Evolutionary conservation across 2,329 filamentous ascomycete species (phyloP).

Genomic region (Decorospora gaudefroyi): DNA sequence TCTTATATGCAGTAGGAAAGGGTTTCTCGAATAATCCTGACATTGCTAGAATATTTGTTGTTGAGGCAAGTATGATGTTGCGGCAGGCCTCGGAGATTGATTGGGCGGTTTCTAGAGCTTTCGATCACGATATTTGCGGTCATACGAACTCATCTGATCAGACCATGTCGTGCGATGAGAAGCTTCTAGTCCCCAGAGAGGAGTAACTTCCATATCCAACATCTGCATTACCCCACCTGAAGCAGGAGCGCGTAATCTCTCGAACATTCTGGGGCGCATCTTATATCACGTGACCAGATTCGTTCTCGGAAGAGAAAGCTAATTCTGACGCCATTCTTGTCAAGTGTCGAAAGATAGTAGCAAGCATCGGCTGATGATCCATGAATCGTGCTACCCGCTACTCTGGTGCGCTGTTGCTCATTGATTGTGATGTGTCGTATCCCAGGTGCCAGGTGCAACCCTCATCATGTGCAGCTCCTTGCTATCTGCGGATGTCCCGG

Average conservation of each 20-base stretch:
- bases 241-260: conserved; percentile 5
- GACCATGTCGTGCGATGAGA: conserved; percentile 4
- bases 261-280: conserved; percentile 11
- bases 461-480: neutral
- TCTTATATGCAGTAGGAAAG: conserved; percentile 37
- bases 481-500: conserved; percentile 58
- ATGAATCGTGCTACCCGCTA: conserved; percentile 2
- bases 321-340: neutral
- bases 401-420: neutral
- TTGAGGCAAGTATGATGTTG: conserved; percentile 14
- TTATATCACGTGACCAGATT: conserved; percentile 23
- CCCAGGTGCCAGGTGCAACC: neutral
- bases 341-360: neutral
- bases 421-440: conserved; percentile 11
- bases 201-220: conserved; percentile 2
- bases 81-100: conserved; percentile 28
- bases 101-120: conserved; percentile 33
- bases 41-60: conserved; percentile 8
- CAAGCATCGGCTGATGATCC: neutral
- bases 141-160: conserved; percentile 8
- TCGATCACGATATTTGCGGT: conserved; percentile 20
- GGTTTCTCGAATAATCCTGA: conserved; percentile 38
- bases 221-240: neutral
- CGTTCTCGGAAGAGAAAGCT: neutral
- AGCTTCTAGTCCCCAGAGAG: conserved; percentile 3